These are phyloP conservation scores for Candida mattraensis DNA, from an alignment of 805 yeast genomes.

Conservation along the genomic window DNA sequence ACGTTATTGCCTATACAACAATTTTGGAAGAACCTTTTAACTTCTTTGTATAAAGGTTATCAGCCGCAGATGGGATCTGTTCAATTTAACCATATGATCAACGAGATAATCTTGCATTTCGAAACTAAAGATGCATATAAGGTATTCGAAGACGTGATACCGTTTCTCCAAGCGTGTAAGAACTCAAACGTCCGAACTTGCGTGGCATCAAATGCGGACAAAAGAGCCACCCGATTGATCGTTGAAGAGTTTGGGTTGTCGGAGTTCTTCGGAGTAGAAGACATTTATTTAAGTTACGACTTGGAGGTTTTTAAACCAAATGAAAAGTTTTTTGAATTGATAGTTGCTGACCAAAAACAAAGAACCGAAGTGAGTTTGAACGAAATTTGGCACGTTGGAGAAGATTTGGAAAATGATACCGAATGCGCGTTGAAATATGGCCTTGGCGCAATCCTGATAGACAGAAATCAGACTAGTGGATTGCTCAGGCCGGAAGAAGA, in stretches of 20 bases:
- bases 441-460: slow-evolving; percentile 53
- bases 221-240: slow-evolving; percentile 46
- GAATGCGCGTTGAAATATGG: slow-evolving; percentile 54
- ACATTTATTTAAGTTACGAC: slow-evolving; percentile 56
- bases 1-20: slow-evolving; percentile 33
- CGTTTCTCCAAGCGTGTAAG: slow-evolving; percentile 37
- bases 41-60: slow-evolving; percentile 17
- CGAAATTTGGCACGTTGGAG: slow-evolving; percentile 67
- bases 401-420: slow-evolving; percentile 54
- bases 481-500: slow-evolving; percentile 10
- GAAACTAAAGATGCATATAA: slow-evolving; percentile 51
- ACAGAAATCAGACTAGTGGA: slow-evolving; percentile 20
- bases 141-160: slow-evolving; percentile 53
- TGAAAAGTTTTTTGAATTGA: slow-evolving; percentile 43
- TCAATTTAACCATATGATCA: slow-evolving; percentile 39
- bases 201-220: slow-evolving; percentile 64
- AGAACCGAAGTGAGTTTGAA: slow-evolving; percentile 18
- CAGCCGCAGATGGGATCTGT: slow-evolving; percentile 14
- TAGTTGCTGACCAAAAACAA: slow-evolving; percentile 27
- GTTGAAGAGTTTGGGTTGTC: slow-evolving; percentile 44
- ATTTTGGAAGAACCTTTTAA: slow-evolving; percentile 60
- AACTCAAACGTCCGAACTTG: slow-evolving; percentile 38
- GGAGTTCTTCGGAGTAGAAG: slow-evolving; percentile 38
- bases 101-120: slow-evolving; percentile 48
- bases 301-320: slow-evolving; percentile 55